Percentiles rank a stretch among this genome's conserved stretches.
Evolutionary conservation across 2,329 filamentous ascomycete genomes (phyloP).

Genomic region (Botrytis fragariae): DNA sequence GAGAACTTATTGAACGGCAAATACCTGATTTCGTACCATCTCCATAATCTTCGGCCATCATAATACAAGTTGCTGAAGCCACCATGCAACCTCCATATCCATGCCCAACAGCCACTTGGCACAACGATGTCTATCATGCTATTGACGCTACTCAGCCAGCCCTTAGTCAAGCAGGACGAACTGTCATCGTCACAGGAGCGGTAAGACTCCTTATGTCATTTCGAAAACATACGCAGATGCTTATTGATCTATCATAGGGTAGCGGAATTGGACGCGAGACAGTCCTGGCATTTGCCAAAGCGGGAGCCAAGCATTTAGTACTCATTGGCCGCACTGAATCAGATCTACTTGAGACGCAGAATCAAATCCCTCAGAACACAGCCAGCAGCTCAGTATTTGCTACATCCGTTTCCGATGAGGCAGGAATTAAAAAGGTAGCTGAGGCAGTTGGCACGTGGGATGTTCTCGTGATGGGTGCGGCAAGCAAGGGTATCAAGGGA

Average conservation of each 20-base stretch:
- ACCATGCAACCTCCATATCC: background rate
- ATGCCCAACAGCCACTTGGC: background rate
- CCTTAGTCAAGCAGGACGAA: background rate
- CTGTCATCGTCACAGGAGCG: background rate
- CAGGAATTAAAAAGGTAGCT: background rate
- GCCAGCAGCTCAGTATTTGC: background rate
- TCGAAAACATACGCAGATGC: too few species aligned
- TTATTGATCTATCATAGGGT: conserved; percentile 29
- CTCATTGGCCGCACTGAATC: conserved; percentile 44
- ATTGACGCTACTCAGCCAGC: background rate
- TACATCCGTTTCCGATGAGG: background rate
- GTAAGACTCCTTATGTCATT: background rate
- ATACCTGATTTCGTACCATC: too few species aligned
- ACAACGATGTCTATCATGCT: background rate
- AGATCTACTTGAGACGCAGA: conserved; percentile 20
- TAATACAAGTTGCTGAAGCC: too few species aligned
- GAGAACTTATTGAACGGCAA: too few species aligned
- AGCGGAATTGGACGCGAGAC: conserved; percentile 47
- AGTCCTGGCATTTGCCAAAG: conserved; percentile 44
- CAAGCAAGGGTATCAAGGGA: background rate
- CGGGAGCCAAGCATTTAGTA: conserved; percentile 45
- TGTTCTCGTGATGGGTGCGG: background rate
- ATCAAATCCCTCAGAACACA: background rate
- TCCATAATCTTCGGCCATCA: too few species aligned
- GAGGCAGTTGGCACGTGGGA: background rate